phyloP scores from a whole-genome alignment of 1,139 yeast species.

The Wickerhamiella infanticola region DNA sequence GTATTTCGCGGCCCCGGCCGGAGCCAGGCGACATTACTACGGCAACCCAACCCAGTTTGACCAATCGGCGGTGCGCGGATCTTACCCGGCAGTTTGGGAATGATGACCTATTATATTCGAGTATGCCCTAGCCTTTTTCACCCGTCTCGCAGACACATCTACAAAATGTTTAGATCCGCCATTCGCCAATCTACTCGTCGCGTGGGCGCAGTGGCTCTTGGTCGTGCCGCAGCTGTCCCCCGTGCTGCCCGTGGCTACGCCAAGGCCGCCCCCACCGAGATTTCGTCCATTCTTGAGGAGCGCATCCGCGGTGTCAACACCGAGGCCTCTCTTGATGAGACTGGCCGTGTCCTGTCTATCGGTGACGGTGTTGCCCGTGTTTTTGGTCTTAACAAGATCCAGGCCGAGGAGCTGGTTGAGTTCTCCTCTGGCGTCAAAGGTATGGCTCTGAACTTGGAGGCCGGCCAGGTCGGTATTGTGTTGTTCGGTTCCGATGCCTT shows the following conservation, averaged over 20 bases:
- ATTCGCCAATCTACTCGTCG: slow-evolving; percentile 28
- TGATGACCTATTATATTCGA: slow-evolving; percentile 3
- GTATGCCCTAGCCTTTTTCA: slow-evolving; percentile 10
- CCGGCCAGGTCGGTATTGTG: slow-evolving; percentile 99
- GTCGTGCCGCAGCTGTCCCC: slow-evolving; percentile 19
- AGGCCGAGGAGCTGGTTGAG: slow-evolving; percentile 99
- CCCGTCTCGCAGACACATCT: slow-evolving; percentile 11
- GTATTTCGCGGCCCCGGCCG: no score
- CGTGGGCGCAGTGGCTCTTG: slow-evolving; percentile 24
- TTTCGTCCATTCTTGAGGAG: slow-evolving; percentile 96
- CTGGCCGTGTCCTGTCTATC: slow-evolving; percentile 98
- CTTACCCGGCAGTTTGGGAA: slow-evolving; percentile 4
- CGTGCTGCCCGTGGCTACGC: slow-evolving; percentile 49
- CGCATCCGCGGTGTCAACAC: slow-evolving; percentile 98
- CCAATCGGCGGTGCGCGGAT: not conserved
- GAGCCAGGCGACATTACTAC: not conserved
- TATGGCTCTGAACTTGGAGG: slow-evolving; percentile 99
- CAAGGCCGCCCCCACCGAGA: slow-evolving; percentile 99
- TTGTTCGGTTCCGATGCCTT: slow-evolving; percentile 98
- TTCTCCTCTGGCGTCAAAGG: slow-evolving; percentile 99
- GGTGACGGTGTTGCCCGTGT: slow-evolving; percentile 99
- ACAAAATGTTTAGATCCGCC: slow-evolving; percentile 27
- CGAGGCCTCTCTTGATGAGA: slow-evolving; percentile 95
- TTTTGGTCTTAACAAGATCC: slow-evolving; percentile 98
- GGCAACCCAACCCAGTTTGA: not conserved